Conservation (phyloP, 2,329 filamentous ascomycete genomes). For the Trichoderma breve region DNA sequence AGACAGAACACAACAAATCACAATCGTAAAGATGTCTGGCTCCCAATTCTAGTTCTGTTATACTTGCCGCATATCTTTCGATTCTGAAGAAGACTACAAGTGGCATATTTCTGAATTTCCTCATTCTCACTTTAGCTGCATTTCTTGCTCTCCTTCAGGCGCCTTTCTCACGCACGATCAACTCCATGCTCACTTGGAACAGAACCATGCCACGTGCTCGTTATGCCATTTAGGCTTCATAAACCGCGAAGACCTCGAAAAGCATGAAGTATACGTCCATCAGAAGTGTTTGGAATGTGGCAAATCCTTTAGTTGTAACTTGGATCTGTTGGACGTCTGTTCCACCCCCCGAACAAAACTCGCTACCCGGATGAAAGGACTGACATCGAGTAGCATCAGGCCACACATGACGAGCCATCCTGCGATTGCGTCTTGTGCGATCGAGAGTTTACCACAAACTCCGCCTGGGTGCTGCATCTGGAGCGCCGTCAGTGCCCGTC, state of each 20-base stretch:
- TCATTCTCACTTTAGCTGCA: constrained; percentile 11
- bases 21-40: background rate
- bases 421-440: constrained; percentile 25
- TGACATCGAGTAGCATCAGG: constrained; percentile 23
- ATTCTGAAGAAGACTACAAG: background rate
- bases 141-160: background rate
- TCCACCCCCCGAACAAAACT: background rate
- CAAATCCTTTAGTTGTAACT: constrained; percentile 8
- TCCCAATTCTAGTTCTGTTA: background rate
- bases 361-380: background rate
- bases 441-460: constrained; percentile 22
- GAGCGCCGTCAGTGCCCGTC: constrained; percentile 26
- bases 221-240: constrained; percentile 1
- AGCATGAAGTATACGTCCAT: constrained; percentile 22
- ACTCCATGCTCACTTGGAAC: constrained; percentile 18
- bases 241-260: background rate
- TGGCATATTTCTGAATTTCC: constrained; percentile 16
- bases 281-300: constrained; percentile 23
- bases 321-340: constrained; percentile 23
- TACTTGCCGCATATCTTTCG: constrained; percentile 13
- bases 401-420: constrained; percentile 19
- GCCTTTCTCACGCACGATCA: constrained; percentile 8
- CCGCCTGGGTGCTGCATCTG: constrained; percentile 29
- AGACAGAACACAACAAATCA: background rate
- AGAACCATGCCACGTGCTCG: constrained; percentile 12